These are phyloP conservation scores for Polytolypa hystricis DNA, from an alignment of 2,329 filamentous ascomycete genomes.

Conservation along the genomic window DNA sequence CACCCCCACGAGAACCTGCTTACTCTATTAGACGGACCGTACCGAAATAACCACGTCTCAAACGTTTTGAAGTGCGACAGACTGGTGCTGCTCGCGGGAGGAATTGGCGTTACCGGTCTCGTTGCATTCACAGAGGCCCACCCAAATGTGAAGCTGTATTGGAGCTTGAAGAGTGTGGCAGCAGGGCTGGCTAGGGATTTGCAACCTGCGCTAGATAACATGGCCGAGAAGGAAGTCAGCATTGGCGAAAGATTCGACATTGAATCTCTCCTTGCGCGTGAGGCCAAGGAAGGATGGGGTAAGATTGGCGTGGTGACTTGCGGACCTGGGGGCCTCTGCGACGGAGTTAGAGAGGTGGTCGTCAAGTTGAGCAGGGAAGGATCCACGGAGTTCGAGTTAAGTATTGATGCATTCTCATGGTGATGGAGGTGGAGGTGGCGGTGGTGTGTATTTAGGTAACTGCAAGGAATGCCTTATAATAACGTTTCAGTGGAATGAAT, in stretches of 20 bases:
- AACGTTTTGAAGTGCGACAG: slow-evolving; percentile 23
- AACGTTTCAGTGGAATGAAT: too few relatives aligned
- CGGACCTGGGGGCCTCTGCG: slow-evolving; percentile 32
- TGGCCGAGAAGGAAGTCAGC: slow-evolving; percentile 25
- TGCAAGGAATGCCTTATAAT: too few relatives aligned
- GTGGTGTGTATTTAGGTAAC: too few relatives aligned
- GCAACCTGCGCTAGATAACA: slow-evolving; percentile 13
- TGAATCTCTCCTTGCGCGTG: slow-evolving; percentile 20
- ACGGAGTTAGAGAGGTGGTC: slow-evolving; percentile 29
- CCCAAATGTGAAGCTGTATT: slow-evolving; percentile 26
- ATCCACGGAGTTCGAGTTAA: too few relatives aligned
- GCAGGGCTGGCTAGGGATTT: slow-evolving; percentile 23
- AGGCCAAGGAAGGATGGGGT: slow-evolving; percentile 19
- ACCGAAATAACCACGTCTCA: slow-evolving; percentile 21
- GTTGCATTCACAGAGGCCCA: slow-evolving; percentile 26
- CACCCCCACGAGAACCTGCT: slow-evolving; percentile 16
- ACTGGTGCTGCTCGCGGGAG: slow-evolving; percentile 36
- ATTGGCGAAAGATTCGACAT: slow-evolving; percentile 27
- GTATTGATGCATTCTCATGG: too few relatives aligned
- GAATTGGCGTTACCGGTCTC: slow-evolving; percentile 39
- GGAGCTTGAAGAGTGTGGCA: slow-evolving; percentile 22
- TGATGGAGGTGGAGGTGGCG: too few relatives aligned
- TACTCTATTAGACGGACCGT: slow-evolving; percentile 32
- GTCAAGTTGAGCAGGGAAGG: slow-evolving; percentile 7
- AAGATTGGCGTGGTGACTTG: slow-evolving; percentile 31